Percentiles rank a stretch among this genome's conserved stretches.
These are phyloP conservation scores for Aspergillus unguis DNA, from an alignment of 2,329 filamentous ascomycete species.

Conservation along the genomic window DNA sequence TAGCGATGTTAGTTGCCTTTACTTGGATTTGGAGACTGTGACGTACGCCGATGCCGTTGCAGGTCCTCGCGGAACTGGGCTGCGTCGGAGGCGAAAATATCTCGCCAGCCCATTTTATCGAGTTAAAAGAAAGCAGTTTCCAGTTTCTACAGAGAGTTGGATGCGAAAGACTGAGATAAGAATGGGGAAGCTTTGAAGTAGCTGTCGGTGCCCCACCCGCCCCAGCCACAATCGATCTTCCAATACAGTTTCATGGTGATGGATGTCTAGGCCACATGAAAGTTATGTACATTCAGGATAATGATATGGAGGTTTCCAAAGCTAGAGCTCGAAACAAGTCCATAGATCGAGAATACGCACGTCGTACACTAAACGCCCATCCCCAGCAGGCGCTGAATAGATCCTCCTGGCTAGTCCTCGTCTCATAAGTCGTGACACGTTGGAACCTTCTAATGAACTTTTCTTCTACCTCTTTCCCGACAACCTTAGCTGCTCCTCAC, in stretches of 20 bases:
- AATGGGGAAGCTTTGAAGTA: not conserved
- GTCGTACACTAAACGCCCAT: slow-evolving; percentile 7
- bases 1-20: slow-evolving; percentile 21
- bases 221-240: slow-evolving; percentile 9
- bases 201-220: slow-evolving; percentile 1
- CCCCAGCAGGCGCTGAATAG: not conserved
- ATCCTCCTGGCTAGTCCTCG: slow-evolving; percentile 21
- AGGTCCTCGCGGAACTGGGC: slow-evolving; percentile 33
- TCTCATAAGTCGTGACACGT: slow-evolving; percentile 28
- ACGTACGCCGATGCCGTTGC: slow-evolving; percentile 43
- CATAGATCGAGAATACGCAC: slow-evolving; percentile 16
- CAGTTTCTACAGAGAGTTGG: no score
- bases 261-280: slow-evolving; percentile 22
- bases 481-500: not conserved
- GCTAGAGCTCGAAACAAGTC: slow-evolving; percentile 11
- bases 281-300: slow-evolving; percentile 36
- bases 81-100: slow-evolving; percentile 30
- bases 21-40: slow-evolving; percentile 14
- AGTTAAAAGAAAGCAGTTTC: not conserved
- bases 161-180: no score
- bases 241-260: not conserved
- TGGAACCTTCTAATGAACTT: slow-evolving; percentile 24
- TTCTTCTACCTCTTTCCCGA: slow-evolving; percentile 14
- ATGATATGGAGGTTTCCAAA: slow-evolving; percentile 21
- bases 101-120: slow-evolving; percentile 38